A percentile compares a stretch with the other conserved stretches of the same genome.
Conservation (phyloP, 2,329 filamentous ascomycete genomes). For the Cadophora sp. region DNA sequence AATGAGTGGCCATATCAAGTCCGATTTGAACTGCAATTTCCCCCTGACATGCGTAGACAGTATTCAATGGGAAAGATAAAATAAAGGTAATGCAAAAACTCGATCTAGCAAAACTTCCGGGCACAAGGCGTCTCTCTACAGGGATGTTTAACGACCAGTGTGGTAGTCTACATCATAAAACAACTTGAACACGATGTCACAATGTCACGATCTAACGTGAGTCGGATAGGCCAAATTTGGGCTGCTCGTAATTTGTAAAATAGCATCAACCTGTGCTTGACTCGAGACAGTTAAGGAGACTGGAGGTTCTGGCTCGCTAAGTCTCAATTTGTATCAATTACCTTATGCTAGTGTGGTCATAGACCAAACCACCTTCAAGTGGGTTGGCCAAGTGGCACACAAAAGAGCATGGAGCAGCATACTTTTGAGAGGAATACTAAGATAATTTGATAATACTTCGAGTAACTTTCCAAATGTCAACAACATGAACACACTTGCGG, state of each 20-base stretch:
- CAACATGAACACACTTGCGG: not conserved
- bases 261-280: not conserved
- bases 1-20: too few species aligned
- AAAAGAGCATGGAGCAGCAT: not conserved
- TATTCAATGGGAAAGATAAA: too few species aligned
- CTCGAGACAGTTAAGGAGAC: not conserved
- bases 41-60: not conserved
- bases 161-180: too few species aligned
- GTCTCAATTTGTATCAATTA: not conserved
- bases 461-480: not conserved
- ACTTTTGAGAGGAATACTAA: too few species aligned
- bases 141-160: too few species aligned
- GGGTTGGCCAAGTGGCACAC: not conserved
- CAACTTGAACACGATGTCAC: too few species aligned
- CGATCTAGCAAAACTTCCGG: too few species aligned
- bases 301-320: not conserved
- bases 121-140: too few species aligned
- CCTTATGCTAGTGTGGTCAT: not conserved
- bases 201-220: too few species aligned
- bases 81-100: too few species aligned
- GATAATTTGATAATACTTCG: not conserved
- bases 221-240: too few species aligned
- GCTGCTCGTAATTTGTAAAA: too few species aligned
- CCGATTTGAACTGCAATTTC: not conserved
- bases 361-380: not conserved